Conservation (phyloP, 495 filamentous ascomycete genomes). For the Penicillium cinerascens region DNA sequence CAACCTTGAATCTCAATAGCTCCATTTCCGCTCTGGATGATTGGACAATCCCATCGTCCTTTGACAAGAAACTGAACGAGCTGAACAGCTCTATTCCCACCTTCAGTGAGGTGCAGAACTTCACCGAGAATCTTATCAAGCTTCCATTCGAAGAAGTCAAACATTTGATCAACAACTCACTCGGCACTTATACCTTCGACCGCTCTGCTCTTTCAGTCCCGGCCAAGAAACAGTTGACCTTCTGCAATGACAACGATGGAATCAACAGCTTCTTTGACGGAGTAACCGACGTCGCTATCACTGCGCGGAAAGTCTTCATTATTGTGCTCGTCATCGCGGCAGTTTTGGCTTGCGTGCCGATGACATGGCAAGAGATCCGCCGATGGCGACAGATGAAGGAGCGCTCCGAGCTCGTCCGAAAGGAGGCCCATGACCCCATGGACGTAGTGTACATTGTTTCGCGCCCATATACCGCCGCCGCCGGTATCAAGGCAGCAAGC, state of each 20-base stretch:
- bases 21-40: slow-evolving; percentile 61
- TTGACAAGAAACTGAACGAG: slow-evolving; percentile 60
- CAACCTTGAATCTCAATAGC: slow-evolving; percentile 56
- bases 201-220: slow-evolving; percentile 73
- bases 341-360: slow-evolving; percentile 66
- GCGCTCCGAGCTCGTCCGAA: slow-evolving; percentile 62
- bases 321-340: slow-evolving; percentile 66
- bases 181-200: slow-evolving; percentile 74
- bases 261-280: slow-evolving; percentile 84
- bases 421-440: slow-evolving; percentile 69
- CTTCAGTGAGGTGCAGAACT: slow-evolving; percentile 77
- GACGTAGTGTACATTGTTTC: slow-evolving; percentile 88
- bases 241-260: slow-evolving; percentile 80
- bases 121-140: slow-evolving; percentile 65
- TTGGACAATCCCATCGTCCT: slow-evolving; percentile 60
- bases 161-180: slow-evolving; percentile 60
- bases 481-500: slow-evolving; percentile 70
- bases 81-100: slow-evolving; percentile 76
- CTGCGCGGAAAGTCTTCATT: slow-evolving; percentile 70
- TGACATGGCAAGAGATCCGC: slow-evolving; percentile 76
- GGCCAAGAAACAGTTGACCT: slow-evolving; percentile 72
- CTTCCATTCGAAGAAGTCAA: slow-evolving; percentile 76
- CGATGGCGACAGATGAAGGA: slow-evolving; percentile 70
- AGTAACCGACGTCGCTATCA: slow-evolving; percentile 55
- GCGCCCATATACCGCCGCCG: slow-evolving; percentile 64